Percentiles rank a stretch among this genome's conserved stretches.
These are phyloP conservation scores for Mrakia hoshinonis DNA, from an alignment of 768 basidiomycete species.

Conservation along the genomic window DNA sequence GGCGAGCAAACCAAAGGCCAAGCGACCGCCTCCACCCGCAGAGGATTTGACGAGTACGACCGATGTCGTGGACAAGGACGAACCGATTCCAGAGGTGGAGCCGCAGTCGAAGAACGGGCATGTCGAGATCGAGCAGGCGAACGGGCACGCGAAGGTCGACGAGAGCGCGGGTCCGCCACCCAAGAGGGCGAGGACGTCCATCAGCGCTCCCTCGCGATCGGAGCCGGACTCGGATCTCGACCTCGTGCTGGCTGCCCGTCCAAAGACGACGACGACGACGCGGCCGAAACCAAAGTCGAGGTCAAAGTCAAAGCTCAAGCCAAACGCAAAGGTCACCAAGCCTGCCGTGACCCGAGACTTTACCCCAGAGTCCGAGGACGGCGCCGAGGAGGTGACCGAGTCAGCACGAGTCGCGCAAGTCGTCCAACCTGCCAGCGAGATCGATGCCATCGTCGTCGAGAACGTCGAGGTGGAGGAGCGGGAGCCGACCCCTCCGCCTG, in stretches of 20 bases:
- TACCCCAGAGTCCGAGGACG: constrained; percentile 9
- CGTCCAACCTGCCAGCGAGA: not conserved
- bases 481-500: not conserved
- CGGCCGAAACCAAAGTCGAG: not conserved
- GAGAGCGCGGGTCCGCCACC: not conserved
- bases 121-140: not conserved
- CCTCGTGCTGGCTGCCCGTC: not conserved
- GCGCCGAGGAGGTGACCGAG: not conserved
- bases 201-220: not conserved
- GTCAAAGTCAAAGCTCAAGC: not conserved
- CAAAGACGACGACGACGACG: not conserved
- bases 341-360: constrained; percentile 3
- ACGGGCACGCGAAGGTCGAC: not conserved
- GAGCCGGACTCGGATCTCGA: not conserved
- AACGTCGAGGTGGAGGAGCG: not conserved
- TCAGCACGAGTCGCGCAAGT: too few relatives aligned
- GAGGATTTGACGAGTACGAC: not conserved
- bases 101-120: not conserved
- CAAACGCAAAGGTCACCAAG: not conserved
- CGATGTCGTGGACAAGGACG: not conserved
- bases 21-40: not conserved
- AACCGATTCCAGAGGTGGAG: too few relatives aligned
- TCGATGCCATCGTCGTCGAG: not conserved
- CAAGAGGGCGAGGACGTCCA: not conserved
- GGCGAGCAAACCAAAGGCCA: constrained; percentile 6